A percentile compares a stretch with the other conserved stretches of the same genome.
These are phyloP conservation scores for Blepharisma japonicum DNA, from an alignment of 73 alveolate genomes.

Conservation along the genomic window DNA sequence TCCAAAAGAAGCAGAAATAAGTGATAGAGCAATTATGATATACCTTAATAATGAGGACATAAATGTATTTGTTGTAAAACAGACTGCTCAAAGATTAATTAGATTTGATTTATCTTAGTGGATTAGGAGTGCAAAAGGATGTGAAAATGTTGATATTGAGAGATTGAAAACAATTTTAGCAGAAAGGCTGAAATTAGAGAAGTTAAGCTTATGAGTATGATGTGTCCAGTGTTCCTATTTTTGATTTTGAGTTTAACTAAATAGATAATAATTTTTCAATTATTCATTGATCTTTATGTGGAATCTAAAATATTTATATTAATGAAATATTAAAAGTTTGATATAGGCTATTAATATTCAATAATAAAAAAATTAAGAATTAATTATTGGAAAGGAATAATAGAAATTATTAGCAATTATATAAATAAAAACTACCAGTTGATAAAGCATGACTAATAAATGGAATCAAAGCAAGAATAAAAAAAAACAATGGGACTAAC, in stretches of 20 bases:
- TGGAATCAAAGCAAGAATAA: too few relatives aligned
- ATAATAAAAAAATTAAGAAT: too few relatives aligned
- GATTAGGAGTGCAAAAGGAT: background rate
- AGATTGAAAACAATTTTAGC: background rate
- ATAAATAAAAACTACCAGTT: too few relatives aligned
- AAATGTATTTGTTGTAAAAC: slow-evolving; percentile 46
- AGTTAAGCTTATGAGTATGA: slow-evolving; percentile 12
- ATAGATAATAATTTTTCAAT: too few relatives aligned
- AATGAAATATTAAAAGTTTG: too few relatives aligned
- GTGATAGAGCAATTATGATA: slow-evolving; percentile 43
- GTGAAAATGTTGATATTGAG: slow-evolving; percentile 1
- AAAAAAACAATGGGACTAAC: too few relatives aligned
- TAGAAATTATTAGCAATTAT: too few relatives aligned
- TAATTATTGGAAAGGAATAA: too few relatives aligned
- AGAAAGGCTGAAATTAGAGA: background rate
- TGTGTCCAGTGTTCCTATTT: background rate
- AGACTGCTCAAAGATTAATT: slow-evolving; percentile 49
- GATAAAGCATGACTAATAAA: too few relatives aligned
- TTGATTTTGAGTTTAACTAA: background rate
- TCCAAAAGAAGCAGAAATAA: slow-evolving; percentile 40
- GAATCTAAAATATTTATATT: too few relatives aligned
- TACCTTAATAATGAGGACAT: slow-evolving; percentile 42
- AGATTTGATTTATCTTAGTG: slow-evolving; percentile 49
- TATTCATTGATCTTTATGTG: too few relatives aligned
- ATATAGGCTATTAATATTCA: too few relatives aligned